Conservation (phyloP, 2,329 filamentous ascomycete species). For the Scedosporium minutisporum region DNA sequence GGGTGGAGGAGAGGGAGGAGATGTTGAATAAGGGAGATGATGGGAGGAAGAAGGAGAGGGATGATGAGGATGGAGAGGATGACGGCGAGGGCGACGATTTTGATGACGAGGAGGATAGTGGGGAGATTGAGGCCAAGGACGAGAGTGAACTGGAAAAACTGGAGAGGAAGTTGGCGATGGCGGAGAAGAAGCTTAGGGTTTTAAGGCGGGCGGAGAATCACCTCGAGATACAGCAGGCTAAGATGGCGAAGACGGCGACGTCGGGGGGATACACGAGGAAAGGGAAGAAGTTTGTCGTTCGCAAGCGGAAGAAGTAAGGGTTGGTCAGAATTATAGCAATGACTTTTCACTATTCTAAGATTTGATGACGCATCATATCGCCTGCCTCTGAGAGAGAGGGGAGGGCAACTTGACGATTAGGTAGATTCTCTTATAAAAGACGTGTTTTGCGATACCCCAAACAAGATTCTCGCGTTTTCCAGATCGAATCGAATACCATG, state of each 20-base stretch:
- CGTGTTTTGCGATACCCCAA: not conserved
- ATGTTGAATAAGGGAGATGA: slow-evolving; percentile 26
- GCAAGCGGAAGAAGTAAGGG: slow-evolving; percentile 48
- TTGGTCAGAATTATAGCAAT: not conserved
- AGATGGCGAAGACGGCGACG: slow-evolving; percentile 57
- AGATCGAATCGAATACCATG: not conserved
- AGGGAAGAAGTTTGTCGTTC: slow-evolving; percentile 53
- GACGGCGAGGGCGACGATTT: slow-evolving; percentile 20
- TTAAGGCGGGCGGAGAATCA: slow-evolving; percentile 46
- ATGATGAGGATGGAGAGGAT: slow-evolving; percentile 22
- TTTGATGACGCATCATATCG: too few species aligned
- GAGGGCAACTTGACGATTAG: not conserved
- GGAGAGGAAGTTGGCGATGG: slow-evolving; percentile 35
- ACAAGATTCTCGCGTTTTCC: not conserved
- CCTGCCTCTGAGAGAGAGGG: not conserved
- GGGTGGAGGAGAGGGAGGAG: slow-evolving; percentile 15
- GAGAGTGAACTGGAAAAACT: slow-evolving; percentile 30
- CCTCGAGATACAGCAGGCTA: slow-evolving; percentile 49
- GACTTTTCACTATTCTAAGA: not conserved
- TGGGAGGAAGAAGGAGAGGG: slow-evolving; percentile 20
- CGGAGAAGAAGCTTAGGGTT: slow-evolving; percentile 43
- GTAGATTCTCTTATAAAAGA: not conserved
- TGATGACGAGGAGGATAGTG: slow-evolving; percentile 13
- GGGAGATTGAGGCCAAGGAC: slow-evolving; percentile 12
- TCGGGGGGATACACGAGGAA: slow-evolving; percentile 48